These are phyloP conservation scores for Plasmodium chabaudi DNA, from an alignment of 169 alveolate species.

Conservation along the genomic window DNA sequence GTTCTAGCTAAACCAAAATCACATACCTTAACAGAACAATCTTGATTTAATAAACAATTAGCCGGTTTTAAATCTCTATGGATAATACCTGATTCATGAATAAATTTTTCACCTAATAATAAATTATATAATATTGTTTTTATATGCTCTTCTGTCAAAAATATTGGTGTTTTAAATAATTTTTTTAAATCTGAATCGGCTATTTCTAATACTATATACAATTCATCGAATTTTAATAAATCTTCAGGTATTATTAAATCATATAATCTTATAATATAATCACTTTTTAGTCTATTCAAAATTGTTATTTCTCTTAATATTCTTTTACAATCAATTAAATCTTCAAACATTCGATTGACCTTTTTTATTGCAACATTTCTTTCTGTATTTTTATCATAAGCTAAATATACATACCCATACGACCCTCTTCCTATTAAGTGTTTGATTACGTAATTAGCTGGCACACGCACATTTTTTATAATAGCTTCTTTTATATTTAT, in stretches of 20 bases:
- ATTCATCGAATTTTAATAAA: constrained; percentile 92
- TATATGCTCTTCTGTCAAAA: constrained; percentile 94
- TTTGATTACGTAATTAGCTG: constrained; percentile 90
- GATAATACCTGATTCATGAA: constrained; percentile 95
- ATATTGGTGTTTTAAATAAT: constrained; percentile 94
- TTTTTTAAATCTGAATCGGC: constrained; percentile 98
- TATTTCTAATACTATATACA: constrained; percentile 97
- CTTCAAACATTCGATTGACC: constrained; percentile 96
- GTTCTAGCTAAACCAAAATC: constrained; percentile 98
- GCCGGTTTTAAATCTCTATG: constrained; percentile 99
- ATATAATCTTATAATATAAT: constrained; percentile 91
- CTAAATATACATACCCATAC: constrained; percentile 94
- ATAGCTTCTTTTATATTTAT: constrained; percentile 70
- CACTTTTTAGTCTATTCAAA: constrained; percentile 93
- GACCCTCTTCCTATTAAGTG: constrained; percentile 95
- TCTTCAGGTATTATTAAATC: constrained; percentile 95
- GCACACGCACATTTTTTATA: constrained; percentile 76
- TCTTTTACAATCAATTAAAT: constrained; percentile 96
- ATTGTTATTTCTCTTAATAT: constrained; percentile 96
- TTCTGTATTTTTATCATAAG: constrained; percentile 87
- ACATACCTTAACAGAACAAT: constrained; percentile 98
- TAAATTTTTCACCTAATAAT: constrained; percentile 95
- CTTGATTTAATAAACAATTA: constrained; percentile 96
- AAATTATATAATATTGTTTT: constrained; percentile 93
- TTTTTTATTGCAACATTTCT: constrained; percentile 96